phyloP scores from a whole-genome alignment of 2,329 filamentous ascomycete species.

The Cladophialophora chaetospira region DNA sequence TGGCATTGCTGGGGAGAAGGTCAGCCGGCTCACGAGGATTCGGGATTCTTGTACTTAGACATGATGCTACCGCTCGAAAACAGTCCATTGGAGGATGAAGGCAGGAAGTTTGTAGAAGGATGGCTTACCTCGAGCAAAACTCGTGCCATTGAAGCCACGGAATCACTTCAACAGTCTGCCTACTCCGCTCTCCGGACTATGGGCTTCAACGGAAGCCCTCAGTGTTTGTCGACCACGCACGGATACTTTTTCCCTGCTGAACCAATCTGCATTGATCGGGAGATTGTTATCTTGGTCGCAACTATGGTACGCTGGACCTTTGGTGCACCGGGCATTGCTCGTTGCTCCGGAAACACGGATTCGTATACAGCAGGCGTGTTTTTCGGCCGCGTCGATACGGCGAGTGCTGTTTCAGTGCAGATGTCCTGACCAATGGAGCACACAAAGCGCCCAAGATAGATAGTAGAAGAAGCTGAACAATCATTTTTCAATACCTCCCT shows the following conservation, averaged over 20 bases:
- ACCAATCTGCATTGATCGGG: background rate
- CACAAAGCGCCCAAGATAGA: too few species aligned
- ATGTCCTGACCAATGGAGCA: background rate
- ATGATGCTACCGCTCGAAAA: background rate
- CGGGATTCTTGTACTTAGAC: background rate
- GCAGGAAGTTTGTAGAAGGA: background rate
- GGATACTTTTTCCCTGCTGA: constrained; percentile 5
- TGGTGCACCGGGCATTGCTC: constrained; percentile 7
- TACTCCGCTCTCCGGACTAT: constrained; percentile 1
- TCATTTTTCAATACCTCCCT: too few species aligned
- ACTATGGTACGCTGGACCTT: constrained; percentile 2
- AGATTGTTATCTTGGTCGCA: background rate
- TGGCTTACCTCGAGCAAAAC: constrained; percentile 7
- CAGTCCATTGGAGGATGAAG: background rate
- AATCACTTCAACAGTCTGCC: constrained; percentile 1
- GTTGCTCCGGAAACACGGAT: background rate
- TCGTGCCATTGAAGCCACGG: background rate
- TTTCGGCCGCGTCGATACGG: constrained; percentile 5
- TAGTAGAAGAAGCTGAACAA: too few species aligned
- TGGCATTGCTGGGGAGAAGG: constrained; percentile 10
- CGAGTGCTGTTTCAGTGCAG: constrained; percentile 1
- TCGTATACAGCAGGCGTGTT: constrained; percentile 1
- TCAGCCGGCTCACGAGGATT: constrained; percentile 3
- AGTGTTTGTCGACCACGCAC: background rate
- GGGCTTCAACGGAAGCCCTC: constrained; percentile 9